Evolutionary conservation across 108 stramenopile species (phyloP).

Genomic region (Cyclotella sp.): DNA sequence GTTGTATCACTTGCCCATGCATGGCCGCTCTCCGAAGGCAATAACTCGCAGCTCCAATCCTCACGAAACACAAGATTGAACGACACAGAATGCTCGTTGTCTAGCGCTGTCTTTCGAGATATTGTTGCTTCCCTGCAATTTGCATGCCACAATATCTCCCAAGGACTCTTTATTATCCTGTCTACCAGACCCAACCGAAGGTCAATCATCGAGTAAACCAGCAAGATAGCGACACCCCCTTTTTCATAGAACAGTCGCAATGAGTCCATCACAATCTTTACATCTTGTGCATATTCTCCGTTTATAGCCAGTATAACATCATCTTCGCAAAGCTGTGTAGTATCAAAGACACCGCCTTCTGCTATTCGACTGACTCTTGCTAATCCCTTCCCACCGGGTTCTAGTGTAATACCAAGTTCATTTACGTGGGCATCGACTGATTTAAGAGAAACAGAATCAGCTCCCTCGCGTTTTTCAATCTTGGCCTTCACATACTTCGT

Average conservation of each 20-base stretch:
- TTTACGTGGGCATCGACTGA: background rate
- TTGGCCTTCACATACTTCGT: slow-evolving; percentile 27
- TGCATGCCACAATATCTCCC: slow-evolving; percentile 16
- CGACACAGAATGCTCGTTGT: background rate
- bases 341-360: slow-evolving; percentile 5
- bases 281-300: slow-evolving; percentile 16
- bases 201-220: slow-evolving; percentile 37
- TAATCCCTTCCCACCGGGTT: slow-evolving; percentile 9
- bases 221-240: slow-evolving; percentile 19
- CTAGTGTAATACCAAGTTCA: slow-evolving; percentile 12
- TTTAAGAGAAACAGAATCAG: background rate
- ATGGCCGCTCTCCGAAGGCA: background rate
- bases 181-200: slow-evolving; percentile 20
- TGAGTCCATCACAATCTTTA: background rate
- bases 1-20: background rate
- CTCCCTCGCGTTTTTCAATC: background rate
- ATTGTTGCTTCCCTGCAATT: slow-evolving; percentile 10
- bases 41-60: slow-evolving; percentile 24
- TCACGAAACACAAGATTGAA: slow-evolving; percentile 10
- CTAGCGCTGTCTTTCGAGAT: background rate
- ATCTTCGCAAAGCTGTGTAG: background rate
- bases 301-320: slow-evolving; percentile 27
- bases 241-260: background rate
- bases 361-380: slow-evolving; percentile 19
- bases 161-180: slow-evolving; percentile 14